Conservation (phyloP, 352 stramenopile species). For the Pythium brassicae region DNA sequence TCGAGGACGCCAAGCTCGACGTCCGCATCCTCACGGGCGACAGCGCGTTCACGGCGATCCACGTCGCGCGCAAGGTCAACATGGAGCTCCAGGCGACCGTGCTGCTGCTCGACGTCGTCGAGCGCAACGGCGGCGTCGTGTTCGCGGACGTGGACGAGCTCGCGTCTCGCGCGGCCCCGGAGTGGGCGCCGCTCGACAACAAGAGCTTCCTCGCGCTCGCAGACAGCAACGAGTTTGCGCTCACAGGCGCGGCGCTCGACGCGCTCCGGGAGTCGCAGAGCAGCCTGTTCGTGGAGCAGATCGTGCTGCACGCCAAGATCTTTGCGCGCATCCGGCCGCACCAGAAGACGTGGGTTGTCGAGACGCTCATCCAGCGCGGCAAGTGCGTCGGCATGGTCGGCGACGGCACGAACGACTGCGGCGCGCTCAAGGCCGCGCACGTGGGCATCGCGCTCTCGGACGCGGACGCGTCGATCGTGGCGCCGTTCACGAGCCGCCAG, state of each 20-base stretch:
- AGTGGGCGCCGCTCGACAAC: slow-evolving; percentile 38
- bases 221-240: slow-evolving; percentile 57
- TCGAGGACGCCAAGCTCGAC: slow-evolving; percentile 72
- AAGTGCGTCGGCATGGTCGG: slow-evolving; percentile 67
- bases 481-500: slow-evolving; percentile 87
- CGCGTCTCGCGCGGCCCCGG: slow-evolving; percentile 15
- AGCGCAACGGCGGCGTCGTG: slow-evolving; percentile 15
- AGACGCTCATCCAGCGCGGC: slow-evolving; percentile 52
- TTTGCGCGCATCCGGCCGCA: slow-evolving; percentile 71
- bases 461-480: slow-evolving; percentile 87
- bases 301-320: slow-evolving; percentile 57
- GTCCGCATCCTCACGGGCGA: slow-evolving; percentile 89
- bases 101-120: slow-evolving; percentile 40
- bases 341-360: slow-evolving; percentile 79
- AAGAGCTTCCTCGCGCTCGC: slow-evolving; percentile 45
- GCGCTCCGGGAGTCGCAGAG: slow-evolving; percentile 24
- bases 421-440: slow-evolving; percentile 88
- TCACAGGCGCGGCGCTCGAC: slow-evolving; percentile 62
- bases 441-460: slow-evolving; percentile 86
- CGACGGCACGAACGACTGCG: slow-evolving; percentile 86
- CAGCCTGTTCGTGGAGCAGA: slow-evolving; percentile 40
- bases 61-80: slow-evolving; percentile 69
- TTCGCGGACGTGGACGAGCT: slow-evolving; percentile 64
- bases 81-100: slow-evolving; percentile 61
- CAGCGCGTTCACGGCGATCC: slow-evolving; percentile 73